A percentile compares a stretch with the other conserved stretches of the same genome.
Evolutionary conservation across 1,284 basidiomycete species (phyloP).

Genomic region (Papiliotrema fonsecae): DNA sequence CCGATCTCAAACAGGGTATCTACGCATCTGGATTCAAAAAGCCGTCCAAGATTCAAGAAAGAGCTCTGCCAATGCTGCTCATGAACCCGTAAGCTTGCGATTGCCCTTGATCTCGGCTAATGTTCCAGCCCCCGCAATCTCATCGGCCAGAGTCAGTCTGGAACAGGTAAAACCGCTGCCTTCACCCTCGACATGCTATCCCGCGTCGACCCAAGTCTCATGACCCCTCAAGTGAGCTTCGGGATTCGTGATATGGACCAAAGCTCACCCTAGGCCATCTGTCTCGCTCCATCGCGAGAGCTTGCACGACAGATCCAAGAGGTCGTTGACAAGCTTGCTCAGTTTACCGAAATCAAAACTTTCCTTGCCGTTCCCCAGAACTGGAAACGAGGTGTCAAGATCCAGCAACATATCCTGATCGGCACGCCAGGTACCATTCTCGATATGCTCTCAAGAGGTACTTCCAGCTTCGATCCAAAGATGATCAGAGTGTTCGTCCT

Average conservation of each 20-base stretch:
- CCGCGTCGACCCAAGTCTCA: slow-evolving; percentile 77
- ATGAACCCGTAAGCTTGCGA: slow-evolving; percentile 70
- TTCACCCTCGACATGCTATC: slow-evolving; percentile 97
- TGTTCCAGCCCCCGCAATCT: slow-evolving; percentile 84
- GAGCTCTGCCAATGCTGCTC: slow-evolving; percentile 86
- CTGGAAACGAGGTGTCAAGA: slow-evolving; percentile 49
- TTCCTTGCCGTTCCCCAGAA: slow-evolving; percentile 92
- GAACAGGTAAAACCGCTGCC: slow-evolving; percentile 98
- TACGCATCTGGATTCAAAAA: slow-evolving; percentile 96
- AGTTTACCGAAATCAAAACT: slow-evolving; percentile 86
- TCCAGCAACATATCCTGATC: slow-evolving; percentile 87
- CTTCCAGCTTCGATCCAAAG: slow-evolving; percentile 58
- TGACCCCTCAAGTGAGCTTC: slow-evolving; percentile 73
- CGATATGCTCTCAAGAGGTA: slow-evolving; percentile 61
- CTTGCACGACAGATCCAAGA: slow-evolving; percentile 96
- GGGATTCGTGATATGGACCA: not conserved
- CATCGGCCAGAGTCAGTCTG: slow-evolving; percentile 99
- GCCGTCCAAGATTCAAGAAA: slow-evolving; percentile 98
- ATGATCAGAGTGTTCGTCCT: slow-evolving; percentile 90
- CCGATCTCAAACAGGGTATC: slow-evolving; percentile 90
- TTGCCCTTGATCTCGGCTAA: slow-evolving; percentile 2
- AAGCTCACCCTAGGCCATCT: slow-evolving; percentile 65
- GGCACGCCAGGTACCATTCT: slow-evolving; percentile 95
- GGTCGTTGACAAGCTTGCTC: slow-evolving; percentile 89
- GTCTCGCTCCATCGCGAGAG: slow-evolving; percentile 91